Evolutionary conservation across 192 early-diverging fungal genomes (phyloP).

Genomic region (Globomyces pollinis-pini): DNA sequence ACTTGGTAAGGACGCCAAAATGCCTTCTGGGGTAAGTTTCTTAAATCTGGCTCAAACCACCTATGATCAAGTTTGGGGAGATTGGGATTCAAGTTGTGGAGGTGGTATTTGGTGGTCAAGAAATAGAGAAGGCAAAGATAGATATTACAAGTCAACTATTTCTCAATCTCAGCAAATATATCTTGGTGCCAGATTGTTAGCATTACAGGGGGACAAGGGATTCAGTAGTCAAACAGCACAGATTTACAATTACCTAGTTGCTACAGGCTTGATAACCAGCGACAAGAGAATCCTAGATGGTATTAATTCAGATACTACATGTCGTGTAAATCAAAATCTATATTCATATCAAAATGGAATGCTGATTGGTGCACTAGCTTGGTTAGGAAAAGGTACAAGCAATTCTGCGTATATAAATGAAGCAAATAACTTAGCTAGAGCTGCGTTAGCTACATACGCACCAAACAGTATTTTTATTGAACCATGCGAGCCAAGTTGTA

Average conservation of each 20-base stretch:
- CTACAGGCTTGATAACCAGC: slow-evolving; percentile 8
- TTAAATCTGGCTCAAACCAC: slow-evolving; percentile 18
- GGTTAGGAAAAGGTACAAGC: neutral
- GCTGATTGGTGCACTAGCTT: slow-evolving; percentile 5
- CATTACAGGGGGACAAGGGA: slow-evolving; percentile 14
- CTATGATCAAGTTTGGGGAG: slow-evolving; percentile 20
- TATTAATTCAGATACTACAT: neutral
- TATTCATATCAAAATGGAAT: slow-evolving; percentile 17
- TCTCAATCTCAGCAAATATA: slow-evolving; percentile 27
- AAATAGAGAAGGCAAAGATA: slow-evolving; percentile 7
- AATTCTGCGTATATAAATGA: slow-evolving; percentile 3
- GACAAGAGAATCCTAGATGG: neutral
- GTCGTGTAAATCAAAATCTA: neutral
- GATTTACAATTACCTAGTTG: slow-evolving; percentile 30
- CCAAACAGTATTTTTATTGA: slow-evolving; percentile 13
- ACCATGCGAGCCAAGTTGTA: slow-evolving; percentile 10
- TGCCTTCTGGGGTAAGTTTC: slow-evolving; percentile 16
- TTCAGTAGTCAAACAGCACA: slow-evolving; percentile 16
- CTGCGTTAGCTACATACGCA: slow-evolving; percentile 7
- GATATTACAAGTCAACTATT: slow-evolving; percentile 32
- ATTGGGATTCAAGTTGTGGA: slow-evolving; percentile 32
- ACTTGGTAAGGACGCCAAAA: slow-evolving; percentile 11
- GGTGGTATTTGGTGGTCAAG: slow-evolving; percentile 17
- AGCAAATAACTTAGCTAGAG: slow-evolving; percentile 9
- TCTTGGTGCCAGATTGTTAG: slow-evolving; percentile 23